phyloP scores from a whole-genome alignment of 257 asterid species.

The Nicotiana attenuata region DNA sequence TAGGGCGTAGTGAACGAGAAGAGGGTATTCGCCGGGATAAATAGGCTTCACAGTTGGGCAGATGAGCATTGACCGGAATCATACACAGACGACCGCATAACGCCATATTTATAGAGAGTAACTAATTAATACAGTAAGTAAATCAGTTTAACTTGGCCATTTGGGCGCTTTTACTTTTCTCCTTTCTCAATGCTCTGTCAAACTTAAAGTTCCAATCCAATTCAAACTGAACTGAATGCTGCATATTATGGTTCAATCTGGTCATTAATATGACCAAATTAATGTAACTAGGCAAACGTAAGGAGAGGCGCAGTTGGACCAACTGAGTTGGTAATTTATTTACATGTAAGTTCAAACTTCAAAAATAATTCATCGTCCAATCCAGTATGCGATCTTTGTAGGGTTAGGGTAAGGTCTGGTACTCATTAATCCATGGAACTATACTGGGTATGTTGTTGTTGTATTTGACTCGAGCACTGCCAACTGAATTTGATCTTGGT shows the following conservation, averaged over 20 bases:
- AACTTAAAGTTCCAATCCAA: constrained; percentile 3
- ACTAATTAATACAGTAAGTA: too few species aligned
- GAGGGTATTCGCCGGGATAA: constrained; percentile 50
- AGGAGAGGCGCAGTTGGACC: too few species aligned
- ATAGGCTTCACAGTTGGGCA: constrained; percentile 41
- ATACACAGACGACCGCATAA: background rate
- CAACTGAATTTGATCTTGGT: background rate
- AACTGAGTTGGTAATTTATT: too few species aligned
- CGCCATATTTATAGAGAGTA: too few species aligned
- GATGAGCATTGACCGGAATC: constrained; percentile 37
- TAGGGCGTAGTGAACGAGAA: constrained; percentile 59
- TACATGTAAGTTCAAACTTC: too few species aligned
- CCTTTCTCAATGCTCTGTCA: background rate
- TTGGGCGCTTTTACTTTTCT: background rate
- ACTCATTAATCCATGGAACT: too few species aligned
- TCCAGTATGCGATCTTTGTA: too few species aligned
- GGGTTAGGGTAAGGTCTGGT: too few species aligned
- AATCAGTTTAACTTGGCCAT: background rate
- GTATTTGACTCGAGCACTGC: background rate
- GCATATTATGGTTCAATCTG: background rate
- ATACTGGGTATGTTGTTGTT: too few species aligned
- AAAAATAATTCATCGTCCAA: too few species aligned
- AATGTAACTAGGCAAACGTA: background rate
- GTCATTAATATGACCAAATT: background rate
- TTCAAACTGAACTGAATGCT: background rate